Evolutionary conservation across 2,329 filamentous ascomycete species (phyloP).

Genomic region (Epicoccum nigrum): DNA sequence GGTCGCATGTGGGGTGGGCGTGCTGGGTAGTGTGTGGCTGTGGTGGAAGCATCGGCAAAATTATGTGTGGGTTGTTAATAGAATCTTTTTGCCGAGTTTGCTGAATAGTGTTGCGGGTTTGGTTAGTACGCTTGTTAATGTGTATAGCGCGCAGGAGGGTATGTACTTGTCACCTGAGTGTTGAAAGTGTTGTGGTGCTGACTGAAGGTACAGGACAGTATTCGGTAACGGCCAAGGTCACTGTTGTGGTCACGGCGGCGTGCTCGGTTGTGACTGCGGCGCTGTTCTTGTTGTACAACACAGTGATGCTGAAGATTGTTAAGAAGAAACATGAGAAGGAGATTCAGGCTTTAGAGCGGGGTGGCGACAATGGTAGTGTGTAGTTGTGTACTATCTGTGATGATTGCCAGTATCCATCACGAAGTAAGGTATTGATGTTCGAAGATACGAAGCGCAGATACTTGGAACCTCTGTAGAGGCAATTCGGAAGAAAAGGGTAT

Average conservation of each 20-base stretch:
- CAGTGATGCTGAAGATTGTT: conserved; percentile 41
- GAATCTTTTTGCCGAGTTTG: conserved; percentile 53
- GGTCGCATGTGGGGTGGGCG: conserved; percentile 52
- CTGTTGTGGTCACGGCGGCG: conserved; percentile 46
- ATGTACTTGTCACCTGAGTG: conserved; percentile 26
- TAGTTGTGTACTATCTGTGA: background rate
- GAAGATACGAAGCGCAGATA: too few species aligned
- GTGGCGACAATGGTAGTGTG: background rate
- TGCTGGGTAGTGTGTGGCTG: conserved; percentile 52
- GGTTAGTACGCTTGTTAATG: conserved; percentile 57
- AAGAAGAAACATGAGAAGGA: conserved; percentile 42
- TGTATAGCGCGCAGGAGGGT: conserved; percentile 57
- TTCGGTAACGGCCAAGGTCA: conserved; percentile 50
- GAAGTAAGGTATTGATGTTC: background rate
- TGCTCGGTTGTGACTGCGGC: conserved; percentile 42
- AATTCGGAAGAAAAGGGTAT: too few species aligned
- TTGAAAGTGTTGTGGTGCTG: background rate
- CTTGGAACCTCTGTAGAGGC: background rate
- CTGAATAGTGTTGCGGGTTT: conserved; percentile 59
- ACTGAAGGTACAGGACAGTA: conserved; percentile 25
- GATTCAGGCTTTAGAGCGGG: conserved; percentile 24
- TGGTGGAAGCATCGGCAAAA: conserved; percentile 55
- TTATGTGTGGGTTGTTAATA: conserved; percentile 62
- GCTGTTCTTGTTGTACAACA: conserved; percentile 49
- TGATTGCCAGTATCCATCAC: background rate